phyloP scores from a whole-genome alignment of 2,329 filamentous ascomycete genomes.

The Apiospora koreana region DNA sequence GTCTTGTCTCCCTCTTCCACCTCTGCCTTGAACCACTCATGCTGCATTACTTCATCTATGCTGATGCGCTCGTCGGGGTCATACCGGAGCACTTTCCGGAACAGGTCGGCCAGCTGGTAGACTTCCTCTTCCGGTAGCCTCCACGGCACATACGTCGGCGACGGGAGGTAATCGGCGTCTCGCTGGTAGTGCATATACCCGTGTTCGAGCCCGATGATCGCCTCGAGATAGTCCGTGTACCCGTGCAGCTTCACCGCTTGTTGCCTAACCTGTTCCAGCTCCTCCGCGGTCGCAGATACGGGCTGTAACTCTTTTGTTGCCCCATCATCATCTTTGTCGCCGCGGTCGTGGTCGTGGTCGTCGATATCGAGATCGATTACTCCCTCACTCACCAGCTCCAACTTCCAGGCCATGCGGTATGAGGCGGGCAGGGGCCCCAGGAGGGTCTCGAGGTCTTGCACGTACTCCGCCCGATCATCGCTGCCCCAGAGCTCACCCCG shows the following conservation, averaged over 20 bases:
- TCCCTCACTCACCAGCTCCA: background rate
- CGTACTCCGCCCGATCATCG: background rate
- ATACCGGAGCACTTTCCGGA: slow-evolving; percentile 1
- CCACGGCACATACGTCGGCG: background rate
- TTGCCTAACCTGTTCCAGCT: background rate
- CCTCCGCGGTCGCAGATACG: background rate
- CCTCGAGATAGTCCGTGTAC: background rate
- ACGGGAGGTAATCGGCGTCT: background rate
- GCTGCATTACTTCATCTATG: background rate
- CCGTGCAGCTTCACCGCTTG: background rate
- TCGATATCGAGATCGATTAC: background rate
- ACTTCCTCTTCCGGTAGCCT: slow-evolving; percentile 5
- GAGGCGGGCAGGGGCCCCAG: slow-evolving; percentile 1
- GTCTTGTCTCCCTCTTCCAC: background rate
- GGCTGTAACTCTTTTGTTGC: background rate
- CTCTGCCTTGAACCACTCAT: slow-evolving; percentile 11
- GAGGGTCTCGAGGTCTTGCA: background rate
- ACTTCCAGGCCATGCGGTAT: background rate
- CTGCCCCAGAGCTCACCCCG: background rate
- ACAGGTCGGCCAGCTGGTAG: slow-evolving; percentile 4
- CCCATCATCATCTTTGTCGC: too few relatives aligned
- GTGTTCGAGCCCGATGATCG: background rate
- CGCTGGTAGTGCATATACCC: background rate
- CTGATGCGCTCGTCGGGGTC: slow-evolving; percentile 1
- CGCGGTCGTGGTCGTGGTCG: too few relatives aligned